Percentiles rank a stretch among this genome's conserved stretches.
Conservation (phyloP, 164 flowering plant species). For the Vitis rotundifolia region DNA sequence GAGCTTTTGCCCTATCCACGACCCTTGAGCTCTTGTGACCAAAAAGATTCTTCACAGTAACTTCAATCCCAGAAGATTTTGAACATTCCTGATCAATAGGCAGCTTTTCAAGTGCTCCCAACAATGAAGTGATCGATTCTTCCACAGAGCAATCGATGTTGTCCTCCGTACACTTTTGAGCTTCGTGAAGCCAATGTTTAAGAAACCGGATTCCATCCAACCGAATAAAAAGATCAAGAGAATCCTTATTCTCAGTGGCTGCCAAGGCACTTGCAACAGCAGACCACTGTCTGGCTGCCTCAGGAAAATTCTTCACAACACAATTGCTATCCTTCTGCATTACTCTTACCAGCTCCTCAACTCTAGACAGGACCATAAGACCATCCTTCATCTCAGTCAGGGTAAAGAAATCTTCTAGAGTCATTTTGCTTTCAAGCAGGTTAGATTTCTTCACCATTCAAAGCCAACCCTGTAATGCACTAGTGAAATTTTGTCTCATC, state of each 20-base stretch:
- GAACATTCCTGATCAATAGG: neutral
- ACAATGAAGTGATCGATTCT: neutral
- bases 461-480: neutral
- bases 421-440: neutral
- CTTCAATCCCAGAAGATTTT: neutral
- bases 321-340: neutral
- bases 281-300: slow-evolving; percentile 7
- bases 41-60: neutral
- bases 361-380: neutral
- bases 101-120: neutral
- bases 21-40: slow-evolving; percentile 3
- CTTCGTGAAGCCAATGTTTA: slow-evolving; percentile 1
- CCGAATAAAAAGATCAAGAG: neutral
- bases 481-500: no score
- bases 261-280: slow-evolving; percentile 1
- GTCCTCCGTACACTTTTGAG: neutral
- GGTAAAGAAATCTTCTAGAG: slow-evolving; percentile 5
- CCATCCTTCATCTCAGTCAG: slow-evolving; percentile 2
- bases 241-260: neutral
- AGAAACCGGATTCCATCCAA: neutral
- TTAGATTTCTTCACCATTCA: neutral
- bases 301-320: slow-evolving; percentile 5
- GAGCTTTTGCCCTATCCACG: neutral
- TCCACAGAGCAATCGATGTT: neutral
- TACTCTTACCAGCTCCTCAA: neutral